These are phyloP conservation scores for Podila minutissima DNA, from an alignment of 192 early-diverging fungal genomes.

Conservation along the genomic window DNA sequence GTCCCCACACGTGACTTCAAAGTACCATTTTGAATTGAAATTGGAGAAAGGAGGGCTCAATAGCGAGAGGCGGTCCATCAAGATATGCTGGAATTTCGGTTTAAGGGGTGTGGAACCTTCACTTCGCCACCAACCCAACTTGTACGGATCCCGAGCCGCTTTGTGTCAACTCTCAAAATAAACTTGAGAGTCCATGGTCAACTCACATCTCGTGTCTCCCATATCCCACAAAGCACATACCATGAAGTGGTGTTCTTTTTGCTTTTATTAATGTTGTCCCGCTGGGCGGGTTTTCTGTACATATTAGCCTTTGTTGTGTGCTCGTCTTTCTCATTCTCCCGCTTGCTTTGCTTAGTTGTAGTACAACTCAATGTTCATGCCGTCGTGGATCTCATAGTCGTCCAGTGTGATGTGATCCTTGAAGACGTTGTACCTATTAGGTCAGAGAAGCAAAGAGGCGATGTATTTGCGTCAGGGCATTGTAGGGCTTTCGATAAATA, in stretches of 20 bases:
- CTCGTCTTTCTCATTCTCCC: not conserved
- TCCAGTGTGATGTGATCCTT: conserved; percentile 92
- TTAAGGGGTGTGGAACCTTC: not conserved
- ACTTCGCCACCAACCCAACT: not conserved
- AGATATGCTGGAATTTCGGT: not conserved
- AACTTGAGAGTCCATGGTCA: too few relatives aligned
- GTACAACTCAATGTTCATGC: conserved; percentile 89
- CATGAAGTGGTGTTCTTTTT: too few relatives aligned
- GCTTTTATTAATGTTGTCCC: too few relatives aligned
- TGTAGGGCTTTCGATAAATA: too few relatives aligned
- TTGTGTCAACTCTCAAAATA: too few relatives aligned
- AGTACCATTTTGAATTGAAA: conserved; percentile 5
- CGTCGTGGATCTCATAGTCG: conserved; percentile 92
- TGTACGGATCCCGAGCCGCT: too few relatives aligned
- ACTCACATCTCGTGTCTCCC: too few relatives aligned
- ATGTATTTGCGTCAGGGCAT: not conserved
- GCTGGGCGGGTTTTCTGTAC: not conserved
- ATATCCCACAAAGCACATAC: too few relatives aligned
- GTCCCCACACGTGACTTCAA: conserved; percentile 1
- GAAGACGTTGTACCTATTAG: conserved; percentile 71
- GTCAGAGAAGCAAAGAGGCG: not conserved
- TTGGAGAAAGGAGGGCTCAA: conserved; percentile 5
- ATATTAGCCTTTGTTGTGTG: not conserved
- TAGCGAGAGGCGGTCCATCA: not conserved
- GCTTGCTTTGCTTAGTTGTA: conserved; percentile 61